Percentiles rank a stretch among this genome's conserved stretches.
Evolutionary conservation across 306 rosid genomes (phyloP).

Genomic region (Malus orientalis): DNA sequence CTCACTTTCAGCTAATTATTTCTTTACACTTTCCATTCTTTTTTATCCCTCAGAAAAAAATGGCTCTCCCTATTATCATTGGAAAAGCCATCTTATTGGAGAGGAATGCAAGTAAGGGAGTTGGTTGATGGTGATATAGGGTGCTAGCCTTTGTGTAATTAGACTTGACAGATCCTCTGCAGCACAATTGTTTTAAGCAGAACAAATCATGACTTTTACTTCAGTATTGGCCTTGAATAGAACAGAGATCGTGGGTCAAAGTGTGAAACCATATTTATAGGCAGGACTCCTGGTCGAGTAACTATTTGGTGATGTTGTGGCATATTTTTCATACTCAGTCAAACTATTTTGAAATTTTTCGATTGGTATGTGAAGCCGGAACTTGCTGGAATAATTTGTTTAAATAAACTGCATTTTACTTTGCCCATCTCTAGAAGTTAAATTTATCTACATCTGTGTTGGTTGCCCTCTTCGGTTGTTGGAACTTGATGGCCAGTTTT

Average conservation of each 20-base stretch:
- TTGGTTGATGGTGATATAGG: conserved; percentile 27
- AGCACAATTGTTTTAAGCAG: not conserved
- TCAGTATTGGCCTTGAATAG: not conserved
- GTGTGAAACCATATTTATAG: not conserved
- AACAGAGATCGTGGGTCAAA: not conserved
- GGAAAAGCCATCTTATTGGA: conserved; percentile 29
- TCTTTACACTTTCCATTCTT: conserved; percentile 28
- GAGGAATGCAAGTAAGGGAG: conserved; percentile 35
- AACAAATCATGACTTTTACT: not conserved
- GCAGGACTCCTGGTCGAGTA: conserved; percentile 5
- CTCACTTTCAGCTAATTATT: conserved; percentile 4
- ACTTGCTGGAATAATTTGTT: not conserved
- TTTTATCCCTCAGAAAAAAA: conserved; percentile 38
- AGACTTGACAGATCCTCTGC: not conserved
- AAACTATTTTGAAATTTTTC: not conserved
- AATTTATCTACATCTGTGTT: not conserved
- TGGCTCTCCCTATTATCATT: conserved; percentile 24
- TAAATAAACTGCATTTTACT: not conserved
- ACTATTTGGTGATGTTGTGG: not conserved
- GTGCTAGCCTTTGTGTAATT: conserved; percentile 12
- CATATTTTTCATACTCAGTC: not conserved
- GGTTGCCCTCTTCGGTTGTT: not conserved
- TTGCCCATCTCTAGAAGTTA: not conserved
- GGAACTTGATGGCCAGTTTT: not conserved
- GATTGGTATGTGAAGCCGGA: not conserved